phyloP scores from a whole-genome alignment of 177 flowering plant genomes.

The Vitis hybrid region DNA sequence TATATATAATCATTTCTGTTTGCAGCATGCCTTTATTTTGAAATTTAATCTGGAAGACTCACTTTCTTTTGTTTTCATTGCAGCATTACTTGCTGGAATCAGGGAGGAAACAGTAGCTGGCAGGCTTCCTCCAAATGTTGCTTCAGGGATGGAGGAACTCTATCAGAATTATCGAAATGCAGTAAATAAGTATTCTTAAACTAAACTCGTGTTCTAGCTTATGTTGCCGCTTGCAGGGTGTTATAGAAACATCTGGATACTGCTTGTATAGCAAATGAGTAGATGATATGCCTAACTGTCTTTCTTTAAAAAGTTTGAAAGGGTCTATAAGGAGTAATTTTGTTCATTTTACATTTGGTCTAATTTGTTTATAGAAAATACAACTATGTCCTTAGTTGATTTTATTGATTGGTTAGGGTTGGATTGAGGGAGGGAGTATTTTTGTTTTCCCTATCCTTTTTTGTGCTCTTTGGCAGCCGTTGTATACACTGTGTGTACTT shows the following conservation, averaged over 20 bases:
- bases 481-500: too few relatives aligned
- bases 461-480: too few relatives aligned
- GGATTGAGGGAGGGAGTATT: too few relatives aligned
- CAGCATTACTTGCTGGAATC: conserved; percentile 76
- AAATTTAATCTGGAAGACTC: conserved; percentile 6
- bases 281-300: background rate
- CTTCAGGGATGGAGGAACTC: conserved; percentile 76
- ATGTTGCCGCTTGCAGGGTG: conserved; percentile 6
- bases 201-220: conserved; percentile 16
- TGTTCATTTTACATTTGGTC: too few relatives aligned
- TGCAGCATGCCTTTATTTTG: conserved; percentile 1
- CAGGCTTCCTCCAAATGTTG: conserved; percentile 67
- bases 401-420: too few relatives aligned
- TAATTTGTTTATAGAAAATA: too few relatives aligned
- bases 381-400: too few relatives aligned
- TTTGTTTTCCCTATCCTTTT: too few relatives aligned
- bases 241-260: conserved; percentile 4
- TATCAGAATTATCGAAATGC: conserved; percentile 79
- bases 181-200: conserved; percentile 40
- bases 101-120: conserved; percentile 69
- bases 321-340: background rate
- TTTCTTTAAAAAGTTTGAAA: background rate
- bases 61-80: background rate
- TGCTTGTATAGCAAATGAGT: background rate
- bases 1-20: too few relatives aligned